Evolutionary conservation across 179 eudicot genomes (phyloP).

Genomic region (Kewa caespitosa): DNA sequence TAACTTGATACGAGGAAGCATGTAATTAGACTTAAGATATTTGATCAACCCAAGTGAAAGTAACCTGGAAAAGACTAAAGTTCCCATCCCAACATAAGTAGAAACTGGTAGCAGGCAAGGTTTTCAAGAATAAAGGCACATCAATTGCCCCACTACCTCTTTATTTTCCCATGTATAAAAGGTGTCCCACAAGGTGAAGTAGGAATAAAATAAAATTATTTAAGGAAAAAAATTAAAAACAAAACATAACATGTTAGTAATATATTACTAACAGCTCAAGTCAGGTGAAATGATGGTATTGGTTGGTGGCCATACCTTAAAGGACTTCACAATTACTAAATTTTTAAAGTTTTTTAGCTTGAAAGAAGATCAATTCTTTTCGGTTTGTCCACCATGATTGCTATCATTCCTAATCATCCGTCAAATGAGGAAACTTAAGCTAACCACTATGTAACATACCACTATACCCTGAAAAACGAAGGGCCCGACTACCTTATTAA

Average conservation of each 20-base stretch:
- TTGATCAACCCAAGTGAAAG: no score
- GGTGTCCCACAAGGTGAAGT: conserved; percentile 12
- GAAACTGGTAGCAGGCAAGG: no score
- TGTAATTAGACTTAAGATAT: no score
- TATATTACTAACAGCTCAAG: conserved; percentile 10
- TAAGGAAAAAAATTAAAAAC: neutral
- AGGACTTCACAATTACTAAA: conserved; percentile 16
- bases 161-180: conserved; percentile 10
- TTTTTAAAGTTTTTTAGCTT: neutral
- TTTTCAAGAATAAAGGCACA: conserved; percentile 19
- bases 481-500: conserved; percentile 18
- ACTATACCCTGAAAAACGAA: neutral
- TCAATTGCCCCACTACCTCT: conserved; percentile 19
- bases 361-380: conserved; percentile 26
- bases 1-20: no score
- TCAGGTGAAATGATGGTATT: conserved; percentile 28
- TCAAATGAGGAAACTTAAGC: conserved; percentile 25
- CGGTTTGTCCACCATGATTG: conserved; percentile 28
- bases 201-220: neutral
- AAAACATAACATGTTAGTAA: neutral
- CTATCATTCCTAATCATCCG: conserved; percentile 31
- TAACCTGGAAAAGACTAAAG: no score
- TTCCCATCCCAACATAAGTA: no score
- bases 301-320: conserved; percentile 31
- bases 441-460: conserved; percentile 23